Conservation (phyloP, 345 rosid genomes). For the Salix arbutifolia region DNA sequence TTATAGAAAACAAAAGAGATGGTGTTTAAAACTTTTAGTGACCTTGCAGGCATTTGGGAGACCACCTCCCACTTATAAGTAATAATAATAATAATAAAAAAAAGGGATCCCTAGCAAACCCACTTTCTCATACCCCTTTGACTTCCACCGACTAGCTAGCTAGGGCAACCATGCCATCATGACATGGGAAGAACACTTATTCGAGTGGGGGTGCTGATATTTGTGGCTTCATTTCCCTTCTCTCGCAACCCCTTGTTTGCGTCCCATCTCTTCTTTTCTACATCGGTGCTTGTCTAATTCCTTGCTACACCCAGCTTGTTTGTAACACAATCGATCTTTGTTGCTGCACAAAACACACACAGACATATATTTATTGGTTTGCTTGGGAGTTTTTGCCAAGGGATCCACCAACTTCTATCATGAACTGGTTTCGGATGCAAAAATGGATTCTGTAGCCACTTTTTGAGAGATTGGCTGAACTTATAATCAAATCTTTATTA, state of each 20-base stretch:
- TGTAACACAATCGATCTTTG: not conserved
- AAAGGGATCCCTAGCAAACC: conserved; percentile 14
- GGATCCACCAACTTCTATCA: no score
- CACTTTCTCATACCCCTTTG: conserved; percentile 31
- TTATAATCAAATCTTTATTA: conserved; percentile 23
- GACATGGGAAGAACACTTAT: conserved; percentile 4
- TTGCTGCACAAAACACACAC: no score
- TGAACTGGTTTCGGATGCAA: no score
- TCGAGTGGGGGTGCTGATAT: conserved; percentile 23
- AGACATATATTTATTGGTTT: no score
- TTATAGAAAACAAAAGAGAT: not conserved
- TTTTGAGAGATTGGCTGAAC: conserved; percentile 22
- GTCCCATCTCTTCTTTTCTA: conserved; percentile 13
- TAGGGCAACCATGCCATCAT: conserved; percentile 36
- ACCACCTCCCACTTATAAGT: conserved; percentile 31
- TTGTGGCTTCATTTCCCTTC: conserved; percentile 16
- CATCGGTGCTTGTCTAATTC: not conserved
- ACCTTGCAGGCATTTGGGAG: conserved; percentile 40
- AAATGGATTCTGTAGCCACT: conserved; percentile 4
- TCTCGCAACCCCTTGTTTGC: not conserved
- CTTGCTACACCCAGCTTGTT: not conserved
- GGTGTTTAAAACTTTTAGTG: not conserved
- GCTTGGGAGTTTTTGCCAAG: no score
- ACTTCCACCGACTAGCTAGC: conserved; percentile 29
- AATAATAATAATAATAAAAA: no score